Base-by-base conservation (phyloP, 768 basidiomycete species). In the Podaxis sp. region DNA sequence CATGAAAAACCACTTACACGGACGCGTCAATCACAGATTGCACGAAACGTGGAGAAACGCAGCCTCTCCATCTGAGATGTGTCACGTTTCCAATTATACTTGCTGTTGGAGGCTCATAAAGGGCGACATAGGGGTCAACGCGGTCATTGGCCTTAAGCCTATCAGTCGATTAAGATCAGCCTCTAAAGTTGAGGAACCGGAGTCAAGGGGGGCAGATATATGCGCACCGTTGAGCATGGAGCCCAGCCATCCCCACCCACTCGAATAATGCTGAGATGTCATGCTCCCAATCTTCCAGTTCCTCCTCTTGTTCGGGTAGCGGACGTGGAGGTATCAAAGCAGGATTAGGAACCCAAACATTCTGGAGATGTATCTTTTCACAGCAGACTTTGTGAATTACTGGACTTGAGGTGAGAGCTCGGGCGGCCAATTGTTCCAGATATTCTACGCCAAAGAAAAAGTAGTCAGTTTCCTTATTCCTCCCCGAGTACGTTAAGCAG, bases 161-260 rank as follows among this genome's bases (percentile, higher is more conserved):
- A 52, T 52, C n/a, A 51, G n/a, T 50, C 17, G 37, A 19, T 8
- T 8, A 9, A 9, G 49, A 37, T 25, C 9, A 60, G 24, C 3
- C 3, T 46, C n/a, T 36, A 5, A 41, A 17, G 46, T 55, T 22
- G 22, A 4, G 40, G 33, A 33, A 33, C 9, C 8, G 33, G 33
- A 33, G 8, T 33, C 33, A 53, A 40, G 15, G 9, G 58, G 63
- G 3, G 25, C 19, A 60, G 43, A 38, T 19, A 37, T 24, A 46
- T 27, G 63, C 69, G 5, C 63, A 87, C 90, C 90, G 79, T 69
- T 89, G 87, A 1, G 90, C 78, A 13, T 85, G 88, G 4, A 91
- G 68, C 61, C 77, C 79, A 2, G 84, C 87, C 84, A 91, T 82
- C 6, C 89, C 90, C 7, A 85, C 78, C 90, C 90, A 92, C 69